Base-by-base conservation (phyloP, 2,329 filamentous ascomycete species). In the Ramularia collo-cygni region DNA sequence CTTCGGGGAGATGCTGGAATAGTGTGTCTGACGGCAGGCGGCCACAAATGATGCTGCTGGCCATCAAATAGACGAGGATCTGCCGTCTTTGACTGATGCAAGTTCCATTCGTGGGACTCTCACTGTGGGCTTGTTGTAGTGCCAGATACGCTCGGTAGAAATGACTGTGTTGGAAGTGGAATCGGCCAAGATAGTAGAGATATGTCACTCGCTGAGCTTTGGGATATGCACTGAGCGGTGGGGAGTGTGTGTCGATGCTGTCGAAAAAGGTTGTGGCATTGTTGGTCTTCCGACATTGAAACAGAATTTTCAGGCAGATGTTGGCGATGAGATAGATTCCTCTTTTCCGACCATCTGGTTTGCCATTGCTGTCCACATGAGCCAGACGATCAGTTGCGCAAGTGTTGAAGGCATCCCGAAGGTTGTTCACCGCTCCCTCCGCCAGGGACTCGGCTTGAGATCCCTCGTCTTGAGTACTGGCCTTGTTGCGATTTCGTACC, bases 261-360 rank as follows among this genome's bases (percentile, higher is more conserved):
- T 81, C 82, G 59, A 95, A 92, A 55, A 95, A 85, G 61, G 90
- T 87, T 50, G 85, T 84, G 12, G 86, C 88, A 40, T 88, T 81
- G 46, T 85, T 77, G 2, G 85, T 85, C 62, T 90, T 92, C 26
- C 81, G 77, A 59, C 85, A 92, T 75, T 87, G 84, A 57, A 94
- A 93, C 6, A 95, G 73, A 3, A 95, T 76, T 62, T 89, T 90
- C 35, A 95, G 68, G 27, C 88, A 92, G 16, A 95, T 75, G 58
- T 95, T 95, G 44, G 88, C 89, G 64, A 94, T 88, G 43, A 85
- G 80, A 65, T 95, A 95, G 47, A 95, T 88, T 30, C 86, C 89
- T 8, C 83, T 68, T 57, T 90, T 87, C 60, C 89, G 93, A 39
- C 88, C 87, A 54, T 89, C 83, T 0, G 87, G 86, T 44, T 72